These are phyloP conservation scores for Clavispora fructus DNA, from an alignment of 805 yeast species.

Conservation along the genomic window DNA sequence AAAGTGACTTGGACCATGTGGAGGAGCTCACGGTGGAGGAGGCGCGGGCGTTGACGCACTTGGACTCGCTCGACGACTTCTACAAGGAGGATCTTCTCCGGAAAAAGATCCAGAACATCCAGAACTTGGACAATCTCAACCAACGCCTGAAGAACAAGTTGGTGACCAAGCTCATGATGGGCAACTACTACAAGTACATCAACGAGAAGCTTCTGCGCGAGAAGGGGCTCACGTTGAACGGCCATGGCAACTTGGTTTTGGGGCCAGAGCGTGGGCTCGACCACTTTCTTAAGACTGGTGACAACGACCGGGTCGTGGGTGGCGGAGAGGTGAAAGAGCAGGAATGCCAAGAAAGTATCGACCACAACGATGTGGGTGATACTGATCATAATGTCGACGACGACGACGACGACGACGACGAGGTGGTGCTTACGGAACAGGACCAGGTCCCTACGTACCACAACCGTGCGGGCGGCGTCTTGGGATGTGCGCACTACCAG, in stretches of 20 bases:
- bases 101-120: constrained; percentile 44
- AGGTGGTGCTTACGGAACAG: constrained; percentile 41
- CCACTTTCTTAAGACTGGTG: too few species aligned
- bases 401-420: constrained; percentile 21
- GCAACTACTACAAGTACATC: constrained; percentile 51
- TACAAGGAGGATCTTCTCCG: constrained; percentile 38
- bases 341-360: too few species aligned
- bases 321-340: constrained; percentile 1
- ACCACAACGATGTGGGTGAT: too few species aligned
- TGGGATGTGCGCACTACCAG: constrained; percentile 83
- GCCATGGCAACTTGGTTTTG: not conserved
- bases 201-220: constrained; percentile 20
- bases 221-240: not conserved
- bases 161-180: constrained; percentile 65
- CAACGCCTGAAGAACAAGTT: constrained; percentile 44
- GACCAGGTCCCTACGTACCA: constrained; percentile 49
- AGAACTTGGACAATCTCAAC: constrained; percentile 29
- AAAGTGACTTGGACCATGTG: constrained; percentile 16
- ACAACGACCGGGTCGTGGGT: not conserved
- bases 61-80: constrained; percentile 33
- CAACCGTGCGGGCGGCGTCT: constrained; percentile 34
- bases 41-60: constrained; percentile 30
- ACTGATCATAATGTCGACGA: not conserved
- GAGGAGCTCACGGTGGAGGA: constrained; percentile 34
- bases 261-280: too few species aligned